Conservation (phyloP, 164 flowering plant species). For the Houttuynia cordata region DNA sequence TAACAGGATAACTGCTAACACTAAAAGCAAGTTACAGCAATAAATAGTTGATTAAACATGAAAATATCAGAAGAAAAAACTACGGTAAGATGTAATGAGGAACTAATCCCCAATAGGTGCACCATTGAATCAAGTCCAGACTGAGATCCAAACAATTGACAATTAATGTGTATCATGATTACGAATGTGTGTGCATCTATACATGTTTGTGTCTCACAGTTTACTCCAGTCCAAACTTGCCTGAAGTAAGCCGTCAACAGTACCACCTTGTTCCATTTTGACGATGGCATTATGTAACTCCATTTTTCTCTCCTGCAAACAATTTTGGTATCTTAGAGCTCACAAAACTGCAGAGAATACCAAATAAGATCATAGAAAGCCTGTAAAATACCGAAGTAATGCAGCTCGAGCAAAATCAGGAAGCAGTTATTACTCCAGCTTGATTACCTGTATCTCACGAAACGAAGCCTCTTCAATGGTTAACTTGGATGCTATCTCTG, state of each 20-base stretch:
- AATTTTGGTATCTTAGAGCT: background rate
- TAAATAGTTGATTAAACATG: no score
- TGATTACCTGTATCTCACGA: constrained; percentile 74
- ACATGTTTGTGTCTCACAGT: background rate
- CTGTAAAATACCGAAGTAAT: background rate
- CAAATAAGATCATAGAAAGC: background rate
- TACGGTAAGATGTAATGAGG: no score
- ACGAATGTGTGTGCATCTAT: background rate
- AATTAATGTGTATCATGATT: no score
- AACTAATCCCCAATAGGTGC: no score
- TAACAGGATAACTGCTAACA: no score
- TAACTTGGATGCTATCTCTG: constrained; percentile 76
- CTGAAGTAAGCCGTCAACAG: constrained; percentile 54
- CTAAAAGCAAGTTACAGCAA: no score
- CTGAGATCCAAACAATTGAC: no score
- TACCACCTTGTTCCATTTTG: constrained; percentile 66
- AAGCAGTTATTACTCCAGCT: background rate
- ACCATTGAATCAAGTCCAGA: no score
- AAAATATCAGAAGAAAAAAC: no score
- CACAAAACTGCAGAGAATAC: background rate
- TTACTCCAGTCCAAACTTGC: constrained; percentile 19
- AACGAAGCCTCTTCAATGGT: constrained; percentile 90
- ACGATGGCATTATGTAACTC: constrained; percentile 79
- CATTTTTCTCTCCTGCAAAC: constrained; percentile 58
- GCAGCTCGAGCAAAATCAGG: background rate